Conservation (phyloP, 1,284 basidiomycete species). For the Amylostereum areolatum region DNA sequence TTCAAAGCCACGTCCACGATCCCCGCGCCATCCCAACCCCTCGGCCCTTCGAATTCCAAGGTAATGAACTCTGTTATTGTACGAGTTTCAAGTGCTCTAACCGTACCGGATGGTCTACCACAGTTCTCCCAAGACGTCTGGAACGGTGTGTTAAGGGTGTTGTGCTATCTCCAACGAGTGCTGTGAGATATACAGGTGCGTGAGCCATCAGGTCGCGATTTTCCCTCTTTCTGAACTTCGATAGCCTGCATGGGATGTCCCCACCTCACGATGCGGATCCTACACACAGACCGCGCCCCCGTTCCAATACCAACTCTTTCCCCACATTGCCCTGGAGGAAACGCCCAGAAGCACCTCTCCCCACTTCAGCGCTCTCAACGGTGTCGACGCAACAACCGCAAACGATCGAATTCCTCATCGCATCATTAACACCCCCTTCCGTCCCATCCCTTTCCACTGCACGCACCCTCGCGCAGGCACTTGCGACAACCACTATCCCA, state of each 20-base stretch:
- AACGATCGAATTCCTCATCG: not conserved
- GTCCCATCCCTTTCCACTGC: constrained; percentile 18
- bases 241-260: not conserved
- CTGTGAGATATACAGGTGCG: too few species aligned
- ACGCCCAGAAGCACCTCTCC: not conserved
- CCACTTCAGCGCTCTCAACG: not conserved
- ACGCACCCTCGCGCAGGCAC: not conserved
- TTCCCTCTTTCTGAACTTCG: too few species aligned
- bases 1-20: too few species aligned
- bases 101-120: too few species aligned
- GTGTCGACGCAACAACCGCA: not conserved
- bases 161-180: too few species aligned
- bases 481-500: not conserved
- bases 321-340: not conserved
- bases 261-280: not conserved
- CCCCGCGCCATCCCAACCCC: too few species aligned
- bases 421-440: constrained; percentile 11
- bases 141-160: too few species aligned
- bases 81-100: too few species aligned
- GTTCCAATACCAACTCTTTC: not conserved
- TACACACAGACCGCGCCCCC: not conserved
- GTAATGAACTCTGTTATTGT: too few species aligned
- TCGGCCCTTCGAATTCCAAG: too few species aligned
- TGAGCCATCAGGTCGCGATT: too few species aligned
- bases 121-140: too few species aligned